Evolutionary conservation across 768 basidiomycete genomes (phyloP), one percentile per base, ranked within the genome.

Genomic region (Boletellus ananiceps): DNA sequence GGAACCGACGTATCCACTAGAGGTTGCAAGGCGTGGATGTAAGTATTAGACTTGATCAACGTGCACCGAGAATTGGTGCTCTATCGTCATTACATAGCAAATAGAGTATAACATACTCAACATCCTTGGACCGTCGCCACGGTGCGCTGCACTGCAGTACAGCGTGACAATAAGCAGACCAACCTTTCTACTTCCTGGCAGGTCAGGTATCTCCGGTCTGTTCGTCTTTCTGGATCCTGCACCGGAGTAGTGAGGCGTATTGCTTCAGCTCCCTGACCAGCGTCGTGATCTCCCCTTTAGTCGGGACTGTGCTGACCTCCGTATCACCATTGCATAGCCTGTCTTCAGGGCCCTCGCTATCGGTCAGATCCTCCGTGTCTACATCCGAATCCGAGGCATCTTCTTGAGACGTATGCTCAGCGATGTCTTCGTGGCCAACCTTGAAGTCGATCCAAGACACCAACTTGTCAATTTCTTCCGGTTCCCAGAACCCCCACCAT

Each of bases 401-500:
- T 25, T 16, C 54, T 49, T 35, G 19, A 29, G 15, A 19, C 29
- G 7, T 25, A 25, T 43, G 42, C 27, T 48, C 46, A 9, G 37
- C 27, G 4, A 21, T n/a, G 23, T 55, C 54, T 47, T 73, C 66
- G 18, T 80, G 60, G 15, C 67, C 73, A 43, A 74, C 69, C 61
- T 77, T 79, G 57, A 74, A 69, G 36, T 73, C 69, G 29, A 88
- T 68, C 84, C 85, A 90, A 44, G 81, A 75, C 2, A 81, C 80
- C 18, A 89, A 65, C 60, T 79, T 83, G 44, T 66, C 60, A 50
- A 91, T 81, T 50, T 89, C 86, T 33, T 69, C 69, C 1, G 82
- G 79, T 8, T 85, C 74, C 70, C 74, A 78, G 66, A 90, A 83
- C 12, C 76, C 84, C 85, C 87, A 89, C 88, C 88, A 91, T n/a